Conservation (phyloP, 495 filamentous ascomycete species). For the Hyaloscypha variabilis region DNA sequence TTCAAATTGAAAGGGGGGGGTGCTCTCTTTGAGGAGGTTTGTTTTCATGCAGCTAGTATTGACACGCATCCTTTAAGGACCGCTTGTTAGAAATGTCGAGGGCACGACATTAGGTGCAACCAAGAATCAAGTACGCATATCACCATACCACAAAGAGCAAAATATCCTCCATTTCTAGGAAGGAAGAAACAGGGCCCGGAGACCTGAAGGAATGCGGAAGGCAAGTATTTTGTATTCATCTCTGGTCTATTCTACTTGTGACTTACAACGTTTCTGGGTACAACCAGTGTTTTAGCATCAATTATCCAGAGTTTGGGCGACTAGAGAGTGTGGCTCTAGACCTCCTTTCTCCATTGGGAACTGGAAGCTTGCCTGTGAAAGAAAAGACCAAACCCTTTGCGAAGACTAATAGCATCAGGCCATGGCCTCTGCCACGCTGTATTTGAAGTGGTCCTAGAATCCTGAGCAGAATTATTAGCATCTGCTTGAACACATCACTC, state of each 20-base stretch:
- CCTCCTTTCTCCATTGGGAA: background rate
- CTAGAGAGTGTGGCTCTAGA: background rate
- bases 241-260: slow-evolving; percentile 4
- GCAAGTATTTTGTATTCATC: background rate
- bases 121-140: background rate
- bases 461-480: background rate
- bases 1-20: background rate
- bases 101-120: too few species aligned
- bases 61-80: too few species aligned
- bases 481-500: background rate
- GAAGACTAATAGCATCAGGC: too few species aligned
- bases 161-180: background rate
- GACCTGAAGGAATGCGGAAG: background rate
- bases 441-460: background rate
- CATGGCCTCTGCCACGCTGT: too few species aligned
- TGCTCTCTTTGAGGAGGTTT: too few species aligned
- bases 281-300: background rate
- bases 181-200: background rate
- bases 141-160: background rate
- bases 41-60: too few species aligned
- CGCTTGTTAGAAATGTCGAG: too few species aligned
- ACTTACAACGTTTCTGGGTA: slow-evolving; percentile 4
- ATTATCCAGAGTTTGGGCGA: background rate
- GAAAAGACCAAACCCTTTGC: background rate
- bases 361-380: too few species aligned